phyloP scores from a whole-genome alignment of 2,329 filamentous ascomycete species.

The Fusarium cyanostomum region DNA sequence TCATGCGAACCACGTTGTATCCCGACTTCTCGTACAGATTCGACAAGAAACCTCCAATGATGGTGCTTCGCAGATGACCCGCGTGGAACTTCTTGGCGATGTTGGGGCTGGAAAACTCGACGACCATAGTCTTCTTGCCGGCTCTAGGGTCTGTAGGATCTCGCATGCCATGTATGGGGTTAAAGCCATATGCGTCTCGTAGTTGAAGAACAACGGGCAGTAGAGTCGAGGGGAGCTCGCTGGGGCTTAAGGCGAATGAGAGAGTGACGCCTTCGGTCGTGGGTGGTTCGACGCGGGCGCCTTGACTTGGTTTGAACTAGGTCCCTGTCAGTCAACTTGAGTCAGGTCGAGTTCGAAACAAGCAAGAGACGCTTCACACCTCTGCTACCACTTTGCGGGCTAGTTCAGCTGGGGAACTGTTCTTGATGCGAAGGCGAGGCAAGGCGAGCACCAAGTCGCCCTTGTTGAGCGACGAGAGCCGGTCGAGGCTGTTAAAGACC shows the following conservation, averaged over 20 bases:
- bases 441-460: slow-evolving; percentile 5
- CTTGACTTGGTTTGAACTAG: neutral
- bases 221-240: neutral
- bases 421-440: slow-evolving; percentile 9
- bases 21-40: slow-evolving; percentile 75
- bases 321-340: neutral
- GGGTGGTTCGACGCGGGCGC: neutral
- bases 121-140: slow-evolving; percentile 7
- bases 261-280: slow-evolving; percentile 1
- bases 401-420: neutral
- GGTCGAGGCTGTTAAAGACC: slow-evolving; percentile 8
- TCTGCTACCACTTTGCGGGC: neutral
- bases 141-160: neutral
- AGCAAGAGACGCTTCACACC: neutral
- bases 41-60: slow-evolving; percentile 52
- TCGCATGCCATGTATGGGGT: neutral
- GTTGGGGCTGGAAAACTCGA: slow-evolving; percentile 16
- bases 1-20: slow-evolving; percentile 76
- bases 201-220: slow-evolving; percentile 5
- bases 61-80: slow-evolving; percentile 14
- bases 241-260: neutral
- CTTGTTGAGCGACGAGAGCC: neutral
- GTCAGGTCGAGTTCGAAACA: neutral
- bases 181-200: neutral
- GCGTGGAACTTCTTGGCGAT: slow-evolving; percentile 20